These are phyloP conservation scores for Abortiporus biennis DNA, from an alignment of 1,284 basidiomycete genomes.

Conservation along the genomic window DNA sequence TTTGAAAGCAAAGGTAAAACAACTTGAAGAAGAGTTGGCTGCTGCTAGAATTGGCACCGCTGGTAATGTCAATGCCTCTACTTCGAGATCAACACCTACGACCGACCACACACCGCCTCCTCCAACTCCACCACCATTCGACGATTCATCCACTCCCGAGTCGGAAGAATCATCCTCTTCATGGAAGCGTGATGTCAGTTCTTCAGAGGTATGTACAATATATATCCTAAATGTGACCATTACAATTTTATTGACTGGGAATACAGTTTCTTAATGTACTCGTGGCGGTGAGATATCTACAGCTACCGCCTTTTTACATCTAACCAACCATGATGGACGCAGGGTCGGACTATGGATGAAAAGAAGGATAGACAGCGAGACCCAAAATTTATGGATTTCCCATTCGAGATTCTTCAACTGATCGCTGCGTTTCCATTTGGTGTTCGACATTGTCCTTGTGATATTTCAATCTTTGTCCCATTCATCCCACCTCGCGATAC, in stretches of 20 bases:
- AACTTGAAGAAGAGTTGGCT: too few relatives aligned
- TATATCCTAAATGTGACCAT: too few relatives aligned
- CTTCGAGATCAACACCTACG: constrained; percentile 29
- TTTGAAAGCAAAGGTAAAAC: constrained; percentile 42
- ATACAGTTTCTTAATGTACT: constrained; percentile 6
- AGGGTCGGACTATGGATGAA: constrained; percentile 8
- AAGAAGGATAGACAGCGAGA: constrained; percentile 8
- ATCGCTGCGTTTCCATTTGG: constrained; percentile 45
- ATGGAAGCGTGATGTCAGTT: background rate
- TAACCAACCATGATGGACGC: background rate
- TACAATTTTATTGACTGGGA: too few relatives aligned
- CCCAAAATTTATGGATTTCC: constrained; percentile 28
- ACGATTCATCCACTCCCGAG: constrained; percentile 5
- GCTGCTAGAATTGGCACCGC: too few relatives aligned
- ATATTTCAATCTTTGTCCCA: constrained; percentile 29
- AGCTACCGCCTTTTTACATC: too few relatives aligned
- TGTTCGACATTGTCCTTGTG: constrained; percentile 29
- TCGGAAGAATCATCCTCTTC: constrained; percentile 13
- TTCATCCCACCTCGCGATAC: constrained; percentile 35
- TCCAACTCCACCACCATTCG: constrained; percentile 1
- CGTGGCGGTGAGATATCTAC: constrained; percentile 1
- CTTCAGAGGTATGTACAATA: background rate
- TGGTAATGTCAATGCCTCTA: too few relatives aligned
- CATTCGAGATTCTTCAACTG: constrained; percentile 36
- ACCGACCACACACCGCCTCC: constrained; percentile 1